Conservation (phyloP, 225 moss, liverwort and hornwort genomes). For the Pleurozium schreberi region DNA sequence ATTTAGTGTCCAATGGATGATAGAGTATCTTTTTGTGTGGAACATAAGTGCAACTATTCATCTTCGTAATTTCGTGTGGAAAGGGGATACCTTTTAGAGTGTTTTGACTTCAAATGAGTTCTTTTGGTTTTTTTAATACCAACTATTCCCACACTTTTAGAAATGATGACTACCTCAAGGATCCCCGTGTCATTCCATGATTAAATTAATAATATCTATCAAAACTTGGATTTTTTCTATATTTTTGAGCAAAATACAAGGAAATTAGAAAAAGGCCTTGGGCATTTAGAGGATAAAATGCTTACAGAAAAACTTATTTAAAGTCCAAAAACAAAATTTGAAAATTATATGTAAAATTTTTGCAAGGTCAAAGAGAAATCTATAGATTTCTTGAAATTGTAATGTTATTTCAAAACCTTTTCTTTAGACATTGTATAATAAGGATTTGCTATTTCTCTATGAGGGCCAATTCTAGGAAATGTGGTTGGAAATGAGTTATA, state of each 20-base stretch:
- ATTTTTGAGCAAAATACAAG: not conserved
- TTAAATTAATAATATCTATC: too few relatives aligned
- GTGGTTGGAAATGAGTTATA: not conserved
- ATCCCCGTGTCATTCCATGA: too few relatives aligned
- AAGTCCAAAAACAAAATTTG: not conserved
- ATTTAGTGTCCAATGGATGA: too few relatives aligned
- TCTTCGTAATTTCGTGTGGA: too few relatives aligned
- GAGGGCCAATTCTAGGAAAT: rapidly evolving
- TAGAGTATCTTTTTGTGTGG: too few relatives aligned
- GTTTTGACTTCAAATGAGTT: too few relatives aligned
- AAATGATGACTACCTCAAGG: too few relatives aligned
- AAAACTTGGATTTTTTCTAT: not conserved
- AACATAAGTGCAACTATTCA: too few relatives aligned
- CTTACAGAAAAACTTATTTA: not conserved
- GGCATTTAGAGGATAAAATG: not conserved
- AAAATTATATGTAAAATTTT: not conserved
- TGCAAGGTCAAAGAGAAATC: not conserved
- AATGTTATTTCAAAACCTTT: not conserved
- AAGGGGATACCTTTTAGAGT: too few relatives aligned
- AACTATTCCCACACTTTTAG: too few relatives aligned
- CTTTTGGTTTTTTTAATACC: too few relatives aligned
- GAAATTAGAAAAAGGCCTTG: not conserved
- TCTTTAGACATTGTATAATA: not conserved
- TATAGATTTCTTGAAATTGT: not conserved
- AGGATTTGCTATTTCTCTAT: not conserved